Evolutionary conservation across 2,329 filamentous ascomycete species (phyloP).

Genomic region (Taxawa tesnikishii): DNA sequence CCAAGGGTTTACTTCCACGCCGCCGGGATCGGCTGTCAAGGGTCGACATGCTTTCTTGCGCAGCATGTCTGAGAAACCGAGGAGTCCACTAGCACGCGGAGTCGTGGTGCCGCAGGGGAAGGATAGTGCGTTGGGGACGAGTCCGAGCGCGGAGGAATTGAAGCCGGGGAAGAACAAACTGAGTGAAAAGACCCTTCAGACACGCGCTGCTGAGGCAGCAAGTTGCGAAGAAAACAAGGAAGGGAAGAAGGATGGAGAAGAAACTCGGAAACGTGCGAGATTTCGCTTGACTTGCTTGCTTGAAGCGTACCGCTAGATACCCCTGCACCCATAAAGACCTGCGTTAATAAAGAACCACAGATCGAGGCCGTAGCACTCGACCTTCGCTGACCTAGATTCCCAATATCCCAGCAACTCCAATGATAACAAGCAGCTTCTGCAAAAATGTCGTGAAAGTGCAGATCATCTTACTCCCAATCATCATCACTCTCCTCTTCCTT

Average conservation of each 20-base stretch:
- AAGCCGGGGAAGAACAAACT: neutral
- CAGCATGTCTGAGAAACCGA: conserved; percentile 5
- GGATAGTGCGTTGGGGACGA: conserved; percentile 6
- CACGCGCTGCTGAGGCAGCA: too few species aligned
- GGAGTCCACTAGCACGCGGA: conserved; percentile 6
- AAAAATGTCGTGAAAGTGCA: neutral
- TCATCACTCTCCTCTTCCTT: conserved; percentile 24
- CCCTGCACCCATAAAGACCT: too few species aligned
- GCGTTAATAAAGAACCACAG: too few species aligned
- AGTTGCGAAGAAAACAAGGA: too few species aligned
- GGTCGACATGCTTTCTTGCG: conserved; percentile 3
- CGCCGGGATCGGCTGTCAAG: neutral
- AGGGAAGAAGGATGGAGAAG: neutral
- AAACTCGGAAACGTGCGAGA: neutral
- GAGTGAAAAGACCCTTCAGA: too few species aligned
- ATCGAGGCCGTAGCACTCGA: too few species aligned
- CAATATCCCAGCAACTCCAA: neutral
- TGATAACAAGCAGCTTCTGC: neutral
- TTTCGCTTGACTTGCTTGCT: neutral
- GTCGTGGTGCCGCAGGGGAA: conserved; percentile 2
- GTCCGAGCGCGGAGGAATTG: conserved; percentile 1
- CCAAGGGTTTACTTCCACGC: neutral
- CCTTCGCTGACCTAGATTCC: neutral
- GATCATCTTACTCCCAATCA: conserved; percentile 21
- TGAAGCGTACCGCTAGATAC: conserved; percentile 2